Percentiles rank a stretch among this genome's conserved stretches.
phyloP scores from a whole-genome alignment of 176 grass and related monocot species.

The Avena insularis region DNA sequence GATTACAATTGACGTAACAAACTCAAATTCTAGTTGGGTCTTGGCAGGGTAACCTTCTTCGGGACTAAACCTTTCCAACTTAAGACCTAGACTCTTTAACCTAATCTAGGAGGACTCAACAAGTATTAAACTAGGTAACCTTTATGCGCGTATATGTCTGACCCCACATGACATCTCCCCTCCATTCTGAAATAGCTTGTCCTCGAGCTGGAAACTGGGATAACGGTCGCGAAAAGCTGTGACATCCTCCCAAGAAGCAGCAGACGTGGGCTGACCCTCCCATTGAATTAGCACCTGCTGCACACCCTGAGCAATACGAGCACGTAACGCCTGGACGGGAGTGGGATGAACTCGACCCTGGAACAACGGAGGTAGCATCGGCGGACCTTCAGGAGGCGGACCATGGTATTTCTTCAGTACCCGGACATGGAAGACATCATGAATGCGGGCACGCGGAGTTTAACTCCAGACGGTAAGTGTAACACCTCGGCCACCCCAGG shows the following conservation, averaged over 20 bases:
- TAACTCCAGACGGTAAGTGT: background rate
- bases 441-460: background rate
- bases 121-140: background rate
- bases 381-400: background rate
- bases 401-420: background rate
- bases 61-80: constrained; percentile 3
- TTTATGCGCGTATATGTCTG: background rate
- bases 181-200: background rate
- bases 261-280: background rate
- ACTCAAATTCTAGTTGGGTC: background rate
- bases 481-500: no score
- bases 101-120: background rate
- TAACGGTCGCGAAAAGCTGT: background rate
- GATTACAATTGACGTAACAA: no score
- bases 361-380: background rate
- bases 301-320: background rate
- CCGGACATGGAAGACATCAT: background rate
- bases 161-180: background rate
- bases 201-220: background rate
- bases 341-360: background rate
- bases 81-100: background rate
- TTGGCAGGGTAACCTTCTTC: background rate
- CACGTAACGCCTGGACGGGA: background rate
- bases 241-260: background rate
- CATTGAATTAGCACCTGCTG: background rate